Conservation (phyloP, 495 filamentous ascomycete species). For the Penicillium dipodomyicola region DNA sequence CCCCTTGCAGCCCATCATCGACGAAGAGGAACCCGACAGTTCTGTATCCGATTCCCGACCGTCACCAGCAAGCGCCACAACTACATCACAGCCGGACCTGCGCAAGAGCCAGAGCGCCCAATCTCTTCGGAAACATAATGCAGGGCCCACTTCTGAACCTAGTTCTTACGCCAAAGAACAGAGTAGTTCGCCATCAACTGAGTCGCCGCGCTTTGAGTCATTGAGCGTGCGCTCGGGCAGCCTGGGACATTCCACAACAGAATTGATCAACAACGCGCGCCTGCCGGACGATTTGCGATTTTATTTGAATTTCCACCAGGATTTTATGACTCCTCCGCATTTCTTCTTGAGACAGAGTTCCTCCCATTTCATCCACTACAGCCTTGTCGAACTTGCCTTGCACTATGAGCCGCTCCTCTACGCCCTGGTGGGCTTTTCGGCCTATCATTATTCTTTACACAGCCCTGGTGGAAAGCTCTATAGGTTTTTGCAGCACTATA, state of each 20-base stretch:
- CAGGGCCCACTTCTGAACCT: slow-evolving; percentile 31
- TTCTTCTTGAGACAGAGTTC: slow-evolving; percentile 71
- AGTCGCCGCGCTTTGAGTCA: slow-evolving; percentile 38
- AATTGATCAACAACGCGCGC: slow-evolving; percentile 39
- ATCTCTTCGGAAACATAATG: slow-evolving; percentile 43
- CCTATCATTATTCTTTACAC: slow-evolving; percentile 76
- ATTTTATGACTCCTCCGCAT: slow-evolving; percentile 73
- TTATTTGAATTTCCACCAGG: slow-evolving; percentile 74
- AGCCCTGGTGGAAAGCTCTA: slow-evolving; percentile 67
- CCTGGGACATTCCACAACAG: slow-evolving; percentile 30
- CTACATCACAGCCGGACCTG: slow-evolving; percentile 23
- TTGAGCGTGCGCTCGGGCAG: slow-evolving; percentile 35
- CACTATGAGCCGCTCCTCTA: slow-evolving; percentile 81
- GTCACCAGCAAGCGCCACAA: slow-evolving; percentile 27
- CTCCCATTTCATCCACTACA: slow-evolving; percentile 68
- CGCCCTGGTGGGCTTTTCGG: slow-evolving; percentile 85
- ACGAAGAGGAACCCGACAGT: slow-evolving; percentile 51
- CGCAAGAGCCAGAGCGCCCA: slow-evolving; percentile 36
- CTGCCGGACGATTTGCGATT: slow-evolving; percentile 68
- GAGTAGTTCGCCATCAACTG: slow-evolving; percentile 47
- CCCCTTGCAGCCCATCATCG: slow-evolving; percentile 60
- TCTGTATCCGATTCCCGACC: slow-evolving; percentile 28
- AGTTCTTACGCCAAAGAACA: slow-evolving; percentile 35
- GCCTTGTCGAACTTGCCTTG: slow-evolving; percentile 67
- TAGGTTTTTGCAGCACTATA: slow-evolving; percentile 86